Evolutionary conservation across 2,329 filamentous ascomycete species (phyloP), one percentile per base, ranked within the genome.

Genomic region (Colletotrichum brevisporum): DNA sequence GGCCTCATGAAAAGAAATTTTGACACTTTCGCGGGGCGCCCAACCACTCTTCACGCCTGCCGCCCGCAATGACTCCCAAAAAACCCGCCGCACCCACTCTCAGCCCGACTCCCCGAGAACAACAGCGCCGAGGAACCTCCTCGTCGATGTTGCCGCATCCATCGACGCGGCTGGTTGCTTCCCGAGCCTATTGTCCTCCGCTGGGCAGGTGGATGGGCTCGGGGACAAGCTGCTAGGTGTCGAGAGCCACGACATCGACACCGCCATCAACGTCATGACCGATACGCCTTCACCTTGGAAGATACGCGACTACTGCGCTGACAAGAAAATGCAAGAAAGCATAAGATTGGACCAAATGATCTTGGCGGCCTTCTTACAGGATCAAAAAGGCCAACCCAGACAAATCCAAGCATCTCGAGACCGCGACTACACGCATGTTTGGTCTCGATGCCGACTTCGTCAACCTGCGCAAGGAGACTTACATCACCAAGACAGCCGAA

Each of bases 341-440:
- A 95, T 74, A 81, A 80, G 10, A 84, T 91, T 56, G 78, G 78
- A 36, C 77, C 81, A 18, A 86, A 87, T 60, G 90, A 91, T 65
- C 85, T 96, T 61, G 91, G 92, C 57, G 91, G 89, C 71, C 85
- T 98, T 39, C 92, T n/a, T n/a, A 98, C 84, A 97, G 94, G 79
- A 95, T 98, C 73, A 91, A 92, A 60, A 91, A 92, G 59, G 92
- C 92, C 66, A 98, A 98, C 78, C 95, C 95, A 0, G 94, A 98
- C 76, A 98, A 97, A 82, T 97, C 94, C 21, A 98, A 98, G 82
- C 94, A 98, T 77, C 88, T 98, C 15, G 95, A 97, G 80, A 98
- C 95, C 0, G 93, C 94, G 56, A 97, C 94, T 10, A 94, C 93
- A 26, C 92, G 87, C 72, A 90, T 98, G 67, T 91, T 97, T 75